phyloP scores from a whole-genome alignment of 495 filamentous ascomycete genomes.

The Penicillium crystallinum region DNA sequence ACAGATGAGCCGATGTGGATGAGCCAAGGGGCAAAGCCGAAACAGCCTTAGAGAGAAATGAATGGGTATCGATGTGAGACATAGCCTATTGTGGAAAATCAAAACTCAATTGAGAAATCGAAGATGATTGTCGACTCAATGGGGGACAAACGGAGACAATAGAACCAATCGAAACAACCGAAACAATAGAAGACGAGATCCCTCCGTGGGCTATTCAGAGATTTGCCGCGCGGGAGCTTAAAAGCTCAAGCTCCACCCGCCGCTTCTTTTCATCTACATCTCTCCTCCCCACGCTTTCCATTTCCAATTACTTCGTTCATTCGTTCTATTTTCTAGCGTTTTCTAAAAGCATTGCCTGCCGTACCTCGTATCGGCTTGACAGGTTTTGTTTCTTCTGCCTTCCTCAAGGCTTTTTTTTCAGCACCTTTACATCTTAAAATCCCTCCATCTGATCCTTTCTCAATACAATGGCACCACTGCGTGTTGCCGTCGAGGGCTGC shows the following conservation, averaged over 20 bases:
- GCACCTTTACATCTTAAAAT: neutral
- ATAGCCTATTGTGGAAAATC: slow-evolving; percentile 12
- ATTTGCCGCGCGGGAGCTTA: slow-evolving; percentile 9
- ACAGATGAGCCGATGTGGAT: slow-evolving; percentile 45
- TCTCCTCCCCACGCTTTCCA: neutral
- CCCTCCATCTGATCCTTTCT: neutral
- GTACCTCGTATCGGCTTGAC: neutral
- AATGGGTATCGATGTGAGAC: slow-evolving; percentile 28
- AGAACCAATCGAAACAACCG: neutral
- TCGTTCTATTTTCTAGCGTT: neutral
- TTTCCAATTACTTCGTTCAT: neutral
- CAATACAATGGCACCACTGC: neutral
- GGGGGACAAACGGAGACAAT: neutral
- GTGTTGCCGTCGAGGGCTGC: slow-evolving; percentile 13
- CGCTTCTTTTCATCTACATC: slow-evolving; percentile 8
- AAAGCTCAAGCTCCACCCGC: slow-evolving; percentile 4
- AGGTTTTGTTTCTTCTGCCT: neutral
- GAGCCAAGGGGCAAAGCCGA: slow-evolving; percentile 39
- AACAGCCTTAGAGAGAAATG: slow-evolving; percentile 45
- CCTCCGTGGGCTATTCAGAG: slow-evolving; percentile 1
- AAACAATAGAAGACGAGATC: neutral
- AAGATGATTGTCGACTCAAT: neutral
- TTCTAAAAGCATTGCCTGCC: neutral
- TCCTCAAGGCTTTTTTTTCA: neutral
- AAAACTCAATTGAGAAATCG: neutral